Evolutionary conservation across 768 basidiomycete species (phyloP).

Genomic region (Austroboletus eburneus): DNA sequence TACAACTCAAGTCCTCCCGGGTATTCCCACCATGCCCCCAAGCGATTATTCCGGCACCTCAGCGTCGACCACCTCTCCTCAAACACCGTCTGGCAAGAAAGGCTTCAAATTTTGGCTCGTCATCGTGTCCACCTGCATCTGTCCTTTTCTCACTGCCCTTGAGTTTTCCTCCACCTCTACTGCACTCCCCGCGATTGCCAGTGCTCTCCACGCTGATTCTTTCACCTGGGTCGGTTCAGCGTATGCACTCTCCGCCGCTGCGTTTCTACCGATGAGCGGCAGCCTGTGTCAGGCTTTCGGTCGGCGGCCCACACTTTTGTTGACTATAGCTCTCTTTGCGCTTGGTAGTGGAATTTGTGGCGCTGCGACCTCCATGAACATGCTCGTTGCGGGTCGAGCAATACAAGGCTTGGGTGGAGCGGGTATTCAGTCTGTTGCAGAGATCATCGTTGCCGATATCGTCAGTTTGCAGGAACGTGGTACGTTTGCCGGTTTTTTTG

Average conservation of each 20-base stretch:
- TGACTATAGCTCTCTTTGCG: slow-evolving; percentile 33
- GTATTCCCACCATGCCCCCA: too few species aligned
- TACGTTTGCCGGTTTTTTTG: slow-evolving; percentile 36
- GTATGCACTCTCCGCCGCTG: slow-evolving; percentile 39
- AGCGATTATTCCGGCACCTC: too few species aligned
- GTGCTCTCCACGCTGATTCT: slow-evolving; percentile 33
- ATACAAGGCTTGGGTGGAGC: slow-evolving; percentile 42
- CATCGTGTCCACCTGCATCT: too few species aligned
- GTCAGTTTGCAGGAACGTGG: slow-evolving; percentile 46
- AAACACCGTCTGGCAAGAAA: too few species aligned
- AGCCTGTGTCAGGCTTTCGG: slow-evolving; percentile 40
- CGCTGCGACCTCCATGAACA: slow-evolving; percentile 36
- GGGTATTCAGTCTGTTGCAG: slow-evolving; percentile 33
- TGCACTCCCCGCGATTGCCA: slow-evolving; percentile 40
- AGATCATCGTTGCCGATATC: slow-evolving; percentile 44
- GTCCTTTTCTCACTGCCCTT: too few species aligned
- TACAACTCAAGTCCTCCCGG: too few species aligned
- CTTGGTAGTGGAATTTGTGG: slow-evolving; percentile 42
- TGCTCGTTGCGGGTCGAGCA: slow-evolving; percentile 41
- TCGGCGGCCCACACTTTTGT: slow-evolving; percentile 30
- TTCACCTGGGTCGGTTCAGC: slow-evolving; percentile 45
- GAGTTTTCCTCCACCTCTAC: too few species aligned
- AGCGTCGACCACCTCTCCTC: too few species aligned
- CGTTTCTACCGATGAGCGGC: slow-evolving; percentile 39
- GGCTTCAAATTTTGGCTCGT: too few species aligned